Evolutionary conservation across 306 rosid genomes (phyloP).

Genomic region (Nissolia schottii): DNA sequence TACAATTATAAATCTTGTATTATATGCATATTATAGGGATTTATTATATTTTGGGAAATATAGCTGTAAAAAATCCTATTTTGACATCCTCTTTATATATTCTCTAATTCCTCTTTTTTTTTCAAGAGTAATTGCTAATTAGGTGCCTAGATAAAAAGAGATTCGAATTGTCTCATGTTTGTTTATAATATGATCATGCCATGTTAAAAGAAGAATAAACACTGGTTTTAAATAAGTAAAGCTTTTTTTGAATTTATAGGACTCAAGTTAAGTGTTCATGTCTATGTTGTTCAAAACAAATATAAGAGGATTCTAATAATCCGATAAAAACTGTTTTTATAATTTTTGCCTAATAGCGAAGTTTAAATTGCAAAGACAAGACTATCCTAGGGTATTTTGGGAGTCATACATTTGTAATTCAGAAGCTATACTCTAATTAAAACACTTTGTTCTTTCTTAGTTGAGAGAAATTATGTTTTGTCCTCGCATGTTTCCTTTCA

Average conservation of each 20-base stretch:
- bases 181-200: no score
- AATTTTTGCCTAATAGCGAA: background rate
- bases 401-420: background rate
- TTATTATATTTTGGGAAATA: no score
- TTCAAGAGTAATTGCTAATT: background rate
- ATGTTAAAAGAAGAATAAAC: no score
- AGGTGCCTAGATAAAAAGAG: background rate
- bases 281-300: no score
- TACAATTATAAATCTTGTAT: no score
- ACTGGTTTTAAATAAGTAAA: no score
- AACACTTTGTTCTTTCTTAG: constrained; percentile 37
- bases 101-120: background rate
- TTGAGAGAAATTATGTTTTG: constrained; percentile 16
- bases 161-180: no score
- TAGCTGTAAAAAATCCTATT: no score
- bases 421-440: background rate
- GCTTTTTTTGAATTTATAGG: no score
- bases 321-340: background rate
- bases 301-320: no score
- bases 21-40: no score
- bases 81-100: background rate
- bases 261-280: no score
- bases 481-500: background rate
- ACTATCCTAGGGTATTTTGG: background rate
- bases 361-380: background rate